Percentiles rank a stretch among this genome's conserved stretches.
Evolutionary conservation across 768 basidiomycete genomes (phyloP).

Genomic region (Erythrobasidium yunnanense): DNA sequence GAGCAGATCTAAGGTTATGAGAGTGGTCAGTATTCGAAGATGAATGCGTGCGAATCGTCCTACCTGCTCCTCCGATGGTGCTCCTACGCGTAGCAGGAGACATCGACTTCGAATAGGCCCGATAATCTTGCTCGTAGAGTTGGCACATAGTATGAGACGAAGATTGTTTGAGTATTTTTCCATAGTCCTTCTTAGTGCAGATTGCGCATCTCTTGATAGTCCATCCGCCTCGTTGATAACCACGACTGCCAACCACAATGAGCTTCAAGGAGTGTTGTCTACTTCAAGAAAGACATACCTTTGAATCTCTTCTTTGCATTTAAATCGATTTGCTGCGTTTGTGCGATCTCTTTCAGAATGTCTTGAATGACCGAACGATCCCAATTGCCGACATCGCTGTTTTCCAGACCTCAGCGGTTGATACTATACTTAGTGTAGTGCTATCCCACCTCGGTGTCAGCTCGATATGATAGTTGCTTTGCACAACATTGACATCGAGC

Average conservation of each 20-base stretch:
- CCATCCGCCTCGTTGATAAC: slow-evolving; percentile 96
- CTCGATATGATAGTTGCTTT: slow-evolving; percentile 95
- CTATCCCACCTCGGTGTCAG: slow-evolving; percentile 79
- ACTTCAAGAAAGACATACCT: too few relatives aligned
- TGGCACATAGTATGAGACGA: slow-evolving; percentile 90
- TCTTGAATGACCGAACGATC: slow-evolving; percentile 94
- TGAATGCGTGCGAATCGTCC: slow-evolving; percentile 31
- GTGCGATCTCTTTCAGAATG: slow-evolving; percentile 92
- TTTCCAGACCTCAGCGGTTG: not conserved
- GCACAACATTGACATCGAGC: slow-evolving; percentile 89
- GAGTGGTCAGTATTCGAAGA: not conserved
- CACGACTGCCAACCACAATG: slow-evolving; percentile 72
- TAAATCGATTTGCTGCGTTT: slow-evolving; percentile 94
- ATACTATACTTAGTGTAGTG: not conserved
- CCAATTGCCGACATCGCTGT: slow-evolving; percentile 87
- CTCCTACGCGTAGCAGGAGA: slow-evolving; percentile 82
- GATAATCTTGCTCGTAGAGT: slow-evolving; percentile 87
- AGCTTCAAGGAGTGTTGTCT: too few relatives aligned
- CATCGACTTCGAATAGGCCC: slow-evolving; percentile 94
- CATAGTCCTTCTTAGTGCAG: slow-evolving; percentile 92
- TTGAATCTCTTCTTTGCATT: slow-evolving; percentile 94
- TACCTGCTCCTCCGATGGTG: slow-evolving; percentile 69
- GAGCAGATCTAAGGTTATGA: slow-evolving; percentile 54
- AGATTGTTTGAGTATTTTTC: slow-evolving; percentile 98
- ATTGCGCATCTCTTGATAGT: slow-evolving; percentile 88